Evolutionary conservation across 2,329 filamentous ascomycete species (phyloP).

Genomic region (Talaromyces sp.): DNA sequence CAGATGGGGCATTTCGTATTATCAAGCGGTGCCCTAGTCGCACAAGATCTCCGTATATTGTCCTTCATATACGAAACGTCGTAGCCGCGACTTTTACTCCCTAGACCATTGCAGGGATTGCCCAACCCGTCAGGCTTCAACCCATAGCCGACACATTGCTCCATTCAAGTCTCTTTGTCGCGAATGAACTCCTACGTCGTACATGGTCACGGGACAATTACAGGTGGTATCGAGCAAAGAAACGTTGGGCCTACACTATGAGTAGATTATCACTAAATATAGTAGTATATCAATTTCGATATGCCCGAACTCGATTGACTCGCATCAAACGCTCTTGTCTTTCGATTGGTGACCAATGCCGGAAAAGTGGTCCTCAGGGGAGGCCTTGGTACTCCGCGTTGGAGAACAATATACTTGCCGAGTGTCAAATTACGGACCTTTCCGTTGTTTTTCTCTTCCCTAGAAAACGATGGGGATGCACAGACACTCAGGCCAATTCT

Average conservation of each 20-base stretch:
- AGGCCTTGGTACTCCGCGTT: neutral
- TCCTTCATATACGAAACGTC: neutral
- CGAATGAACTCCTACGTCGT: neutral
- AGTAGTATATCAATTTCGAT: neutral
- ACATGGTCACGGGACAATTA: neutral
- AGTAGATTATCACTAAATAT: neutral
- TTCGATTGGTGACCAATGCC: neutral
- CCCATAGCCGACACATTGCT: neutral
- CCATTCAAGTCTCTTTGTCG: neutral
- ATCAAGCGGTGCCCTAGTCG: neutral
- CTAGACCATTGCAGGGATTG: neutral
- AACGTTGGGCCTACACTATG: neutral
- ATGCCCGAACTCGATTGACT: neutral
- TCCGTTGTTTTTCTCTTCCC: too few species aligned
- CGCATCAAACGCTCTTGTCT: neutral
- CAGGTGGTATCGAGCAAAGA: neutral
- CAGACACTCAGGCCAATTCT: neutral
- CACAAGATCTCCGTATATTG: neutral
- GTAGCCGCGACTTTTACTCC: neutral
- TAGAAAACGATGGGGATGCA: neutral
- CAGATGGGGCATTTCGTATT: neutral
- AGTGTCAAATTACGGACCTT: too few species aligned
- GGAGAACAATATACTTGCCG: too few species aligned
- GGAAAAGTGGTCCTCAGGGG: too few species aligned
- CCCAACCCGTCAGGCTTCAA: neutral